phyloP scores from a whole-genome alignment of 1,139 yeast species.

The Zygoascus hellenicus region DNA sequence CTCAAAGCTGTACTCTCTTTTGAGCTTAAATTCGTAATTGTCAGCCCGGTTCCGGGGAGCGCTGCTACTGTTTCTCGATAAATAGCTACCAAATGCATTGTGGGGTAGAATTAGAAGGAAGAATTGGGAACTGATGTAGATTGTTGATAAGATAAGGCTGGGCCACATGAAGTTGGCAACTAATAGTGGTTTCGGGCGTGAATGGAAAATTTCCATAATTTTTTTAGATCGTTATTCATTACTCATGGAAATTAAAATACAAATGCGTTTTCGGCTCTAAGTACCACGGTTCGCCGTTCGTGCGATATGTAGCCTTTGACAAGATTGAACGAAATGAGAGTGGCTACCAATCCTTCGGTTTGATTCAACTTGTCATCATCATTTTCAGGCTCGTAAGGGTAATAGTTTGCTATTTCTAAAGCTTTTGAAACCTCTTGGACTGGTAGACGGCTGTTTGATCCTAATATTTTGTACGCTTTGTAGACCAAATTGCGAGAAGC shows the following conservation, averaged over 20 bases:
- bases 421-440: conserved; percentile 46
- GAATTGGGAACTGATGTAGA: neutral
- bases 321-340: conserved; percentile 53
- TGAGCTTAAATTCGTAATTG: neutral
- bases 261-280: conserved; percentile 71
- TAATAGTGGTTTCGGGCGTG: too few species aligned
- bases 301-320: conserved; percentile 85
- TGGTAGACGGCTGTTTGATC: conserved; percentile 41
- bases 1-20: neutral
- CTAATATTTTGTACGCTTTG: conserved; percentile 39
- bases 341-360: conserved; percentile 68
- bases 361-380: conserved; percentile 38
- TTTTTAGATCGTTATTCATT: neutral
- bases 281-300: conserved; percentile 63
- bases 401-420: conserved; percentile 35
- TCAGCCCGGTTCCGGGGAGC: conserved; percentile 12
- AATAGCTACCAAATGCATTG: conserved; percentile 8
- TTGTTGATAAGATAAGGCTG: neutral
- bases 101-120: neutral
- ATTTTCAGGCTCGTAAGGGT: conserved; percentile 11
- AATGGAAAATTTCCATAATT: too few species aligned
- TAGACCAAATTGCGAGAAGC: conserved; percentile 52
- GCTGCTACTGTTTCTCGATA: conserved; percentile 7
- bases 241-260: neutral
- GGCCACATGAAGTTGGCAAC: too few species aligned